Evolutionary conservation across 805 yeast species (phyloP), one percentile per base, ranked within the genome.

Genomic region (Candida gorgasii): DNA sequence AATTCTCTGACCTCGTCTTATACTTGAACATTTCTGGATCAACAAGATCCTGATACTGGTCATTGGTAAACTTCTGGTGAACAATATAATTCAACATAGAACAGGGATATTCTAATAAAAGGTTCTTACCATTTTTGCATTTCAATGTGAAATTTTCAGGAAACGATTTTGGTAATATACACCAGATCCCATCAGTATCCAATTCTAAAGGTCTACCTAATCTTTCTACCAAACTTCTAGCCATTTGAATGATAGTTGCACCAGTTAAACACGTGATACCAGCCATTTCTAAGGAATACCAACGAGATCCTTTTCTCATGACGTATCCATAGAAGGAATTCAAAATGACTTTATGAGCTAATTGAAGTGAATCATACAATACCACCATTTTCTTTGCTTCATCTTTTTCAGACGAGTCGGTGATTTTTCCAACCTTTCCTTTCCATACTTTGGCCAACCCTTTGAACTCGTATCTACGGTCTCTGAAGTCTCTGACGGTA

Each of bases 201-300:
- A 93, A 76, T 58, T 93, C 99, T 46, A 93, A 69, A 0, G 99
- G 99, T 53, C 98, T 75, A 1, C 99, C 99, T 4, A 95, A 68
- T 54, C 97, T 72, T 60, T 92, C 98, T 11, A 93, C 97, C 45
- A 93, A 68, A 0, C 85, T 69, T 48, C 98, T 75, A 0, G 99
- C 99, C 93, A 92, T 86, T 65, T 95, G 98, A 70, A 93, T 93
- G 54, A 93, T 93, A 0, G 96, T 89, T 0, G 99, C 97, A 40
- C 99, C 99, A 0, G 99, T 93, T 37, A 90, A 73, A 75, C 99
- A 95, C 0, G 99, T 93, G 14, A 93, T 93, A 49, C 99, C 99
- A 0, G 99, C 99, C 99, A 95, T 93, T 63, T 93, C 99, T 93
- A 93, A 89, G 0, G 99, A 93, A 57, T 90, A 93, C 99, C 99